Evolutionary conservation across 129 eudicot genomes (phyloP), one percentile per base, ranked within the genome.

Genomic region (Lonicera japonica): DNA sequence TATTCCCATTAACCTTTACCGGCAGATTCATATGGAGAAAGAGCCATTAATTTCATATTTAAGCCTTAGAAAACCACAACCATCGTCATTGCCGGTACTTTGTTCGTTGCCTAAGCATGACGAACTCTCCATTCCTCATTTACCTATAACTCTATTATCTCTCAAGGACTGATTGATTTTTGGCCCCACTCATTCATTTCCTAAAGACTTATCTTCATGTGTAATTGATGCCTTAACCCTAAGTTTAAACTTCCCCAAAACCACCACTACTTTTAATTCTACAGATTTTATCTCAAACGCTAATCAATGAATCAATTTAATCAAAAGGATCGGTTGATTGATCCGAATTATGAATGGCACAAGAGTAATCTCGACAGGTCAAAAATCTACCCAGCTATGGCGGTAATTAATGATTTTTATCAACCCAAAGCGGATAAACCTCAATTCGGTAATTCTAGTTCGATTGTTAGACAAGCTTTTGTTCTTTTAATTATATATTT

Each of bases 311-410:
- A 21, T 51, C n/a, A n/a, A n/a, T n/a, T n/a, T n/a, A n/a, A n/a
- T n/a, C 11, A 22, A 14, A 68, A 51, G 19, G 71, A 83, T 8
- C 84, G 97, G 95, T 52, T 86, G 54, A 13, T 43, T 21, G 95
- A 79, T 61, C 95, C 88, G 29, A 80, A 75, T 80, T 81, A 72
- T 54, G 56, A 73, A 11, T 54, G 61, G 57, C 60, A 68, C 25
- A 90, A 79, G 52, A 68, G 74, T 12, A 84, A 84, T 64, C 81
- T 91, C 16, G 95, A 87, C 47, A 68, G 97, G 54, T 87, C 95
- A 10, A 91, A 84, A 71, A 91, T 95, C 11, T 95, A 95, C 1
- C 97, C 97, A 16, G 97, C 97, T 7, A 84, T 91, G 97, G 97
- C 95, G 25, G 86, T 70, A 5, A 82, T 91, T 51, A 87, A 87